A percentile compares a stretch with the other conserved stretches of the same genome.
These are phyloP conservation scores for Urochloa ruziziensis DNA, from an alignment of 176 grass and related monocot genomes.

Conservation along the genomic window DNA sequence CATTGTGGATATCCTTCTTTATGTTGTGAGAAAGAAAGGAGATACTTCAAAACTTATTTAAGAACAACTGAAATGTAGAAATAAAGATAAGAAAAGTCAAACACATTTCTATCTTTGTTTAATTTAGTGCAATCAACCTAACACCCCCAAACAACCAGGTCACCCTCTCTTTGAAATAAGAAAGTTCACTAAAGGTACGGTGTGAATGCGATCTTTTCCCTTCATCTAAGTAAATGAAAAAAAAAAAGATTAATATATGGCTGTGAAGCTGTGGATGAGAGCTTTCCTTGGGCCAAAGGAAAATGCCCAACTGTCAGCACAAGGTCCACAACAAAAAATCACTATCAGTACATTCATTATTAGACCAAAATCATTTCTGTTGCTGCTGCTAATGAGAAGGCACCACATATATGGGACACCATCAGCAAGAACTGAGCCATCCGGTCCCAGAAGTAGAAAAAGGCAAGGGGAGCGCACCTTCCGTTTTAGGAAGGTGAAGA, in stretches of 20 bases:
- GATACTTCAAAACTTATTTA: not conserved
- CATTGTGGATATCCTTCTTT: not conserved
- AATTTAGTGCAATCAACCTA: not conserved
- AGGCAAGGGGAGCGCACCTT: not conserved
- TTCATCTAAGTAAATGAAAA: not conserved
- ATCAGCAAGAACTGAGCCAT: constrained; percentile 7
- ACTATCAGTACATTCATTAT: not conserved
- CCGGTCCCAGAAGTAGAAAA: constrained; percentile 17
- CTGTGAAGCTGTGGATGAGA: not conserved
- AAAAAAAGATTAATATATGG: not conserved
- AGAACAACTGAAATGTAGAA: not conserved
- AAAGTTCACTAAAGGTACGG: not conserved
- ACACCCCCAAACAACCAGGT: not conserved
- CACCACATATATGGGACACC: constrained; percentile 20
- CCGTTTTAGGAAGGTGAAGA: constrained; percentile 23
- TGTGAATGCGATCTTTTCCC: not conserved
- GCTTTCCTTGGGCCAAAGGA: not conserved
- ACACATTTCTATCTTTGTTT: not conserved
- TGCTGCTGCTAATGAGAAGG: constrained; percentile 19
- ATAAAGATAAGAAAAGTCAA: not conserved
- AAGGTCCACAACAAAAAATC: constrained; percentile 2
- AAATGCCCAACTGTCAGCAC: constrained; percentile 29
- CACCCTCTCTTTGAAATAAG: not conserved
- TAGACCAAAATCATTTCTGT: not conserved
- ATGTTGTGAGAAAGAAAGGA: not conserved